Base-by-base conservation (phyloP, 2,329 filamentous ascomycete species). In the Sclerotinia minor region DNA sequence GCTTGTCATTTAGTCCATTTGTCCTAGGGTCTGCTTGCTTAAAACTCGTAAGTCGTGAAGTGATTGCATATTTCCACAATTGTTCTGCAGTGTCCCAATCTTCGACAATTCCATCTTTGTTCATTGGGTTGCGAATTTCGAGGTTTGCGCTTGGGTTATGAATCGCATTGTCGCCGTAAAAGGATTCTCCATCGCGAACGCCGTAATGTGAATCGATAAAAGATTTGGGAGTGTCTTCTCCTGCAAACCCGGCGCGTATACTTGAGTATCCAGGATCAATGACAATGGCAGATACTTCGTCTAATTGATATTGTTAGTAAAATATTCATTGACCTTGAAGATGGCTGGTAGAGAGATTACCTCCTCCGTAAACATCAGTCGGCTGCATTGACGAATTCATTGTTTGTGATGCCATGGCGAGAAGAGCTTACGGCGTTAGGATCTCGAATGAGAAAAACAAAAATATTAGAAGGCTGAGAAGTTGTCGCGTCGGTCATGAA, bases 241-340 rank as follows among this genome's bases (percentile, higher is more conserved):
- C 95, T 17, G 96, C 96, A 77, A 98, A 99, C 68, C 95, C 95
- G 69, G 94, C 95, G 80, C 96, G 93, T 52, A 92, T 94, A 73
- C 88, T 90, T 77, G 91, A 92, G 81, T 93, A 97, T 70, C 96
- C 95, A 3, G 95, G 92, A 78, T 99, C 95, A 77, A 99, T 92
- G 49, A 99, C 92, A 74, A 99, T 91, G 64, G 96, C 96, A 47
- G 94, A 96, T 72, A 99, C 94, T 83, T 99, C 95, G 83, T 99
- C 95, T 97, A 75, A 61, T 69, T 53, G 50, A 32, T 63, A 64
- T 26, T 50, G n/a, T 65, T 64, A 68, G 57, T 38, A 63, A 63
- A 15, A 7, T 24, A 26, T 53, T 35, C 24, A 26, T 49, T 5
- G 32, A 11, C 45, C 19, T 67, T 50, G 59, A 41, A 49, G 55